Evolutionary conservation across 2,329 filamentous ascomycete genomes (phyloP), one percentile per base, ranked within the genome.

Genomic region (Penicillium sp.): DNA sequence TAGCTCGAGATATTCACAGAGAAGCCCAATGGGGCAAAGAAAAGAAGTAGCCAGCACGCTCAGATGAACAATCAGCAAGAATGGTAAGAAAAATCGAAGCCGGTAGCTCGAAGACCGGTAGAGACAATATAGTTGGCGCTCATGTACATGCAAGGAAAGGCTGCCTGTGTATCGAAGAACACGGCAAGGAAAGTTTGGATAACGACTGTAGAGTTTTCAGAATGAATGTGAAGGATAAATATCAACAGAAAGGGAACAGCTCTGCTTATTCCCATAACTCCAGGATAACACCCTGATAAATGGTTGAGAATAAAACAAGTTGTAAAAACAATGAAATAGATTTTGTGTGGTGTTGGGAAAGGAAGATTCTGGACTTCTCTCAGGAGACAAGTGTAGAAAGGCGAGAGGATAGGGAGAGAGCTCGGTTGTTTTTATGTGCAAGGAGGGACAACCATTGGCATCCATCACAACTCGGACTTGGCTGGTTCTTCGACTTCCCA

Each of bases 401-500:
- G 21, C n/a, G 19, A 35, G 50, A 10, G 21, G 4, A 50, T 39
- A 17, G 36, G 35, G n/a, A 43, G 23, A 29, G n/a, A 33, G 21
- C 7, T 36, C 44, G 42, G n/a, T 65, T 27, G 21, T 17, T 8
- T 8, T 10, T 36, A 45, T 53, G 39, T 45, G 39, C 50, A 53
- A 19, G 36, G n/a, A 33, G 12, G 17, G 27, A 15, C 21, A 51
- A 12, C 15, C 25, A 19, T n/a, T 27, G 43, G 21, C 17, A 27
- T 6, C 12, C 4, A 36, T 64, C 50, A 71, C 36, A 73, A 61
- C 33, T 73, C 70, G 13, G 63, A 42, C 27, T 53, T 60, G 35
- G 62, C 41, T 6, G 61, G 48, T n/a, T 67, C 62, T 3, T 65
- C 53, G 6, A 58, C 56, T 12, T 61, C 39, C 12, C 58, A 51